phyloP scores from a whole-genome alignment of 345 rosid species.

The Populus simonii region DNA sequence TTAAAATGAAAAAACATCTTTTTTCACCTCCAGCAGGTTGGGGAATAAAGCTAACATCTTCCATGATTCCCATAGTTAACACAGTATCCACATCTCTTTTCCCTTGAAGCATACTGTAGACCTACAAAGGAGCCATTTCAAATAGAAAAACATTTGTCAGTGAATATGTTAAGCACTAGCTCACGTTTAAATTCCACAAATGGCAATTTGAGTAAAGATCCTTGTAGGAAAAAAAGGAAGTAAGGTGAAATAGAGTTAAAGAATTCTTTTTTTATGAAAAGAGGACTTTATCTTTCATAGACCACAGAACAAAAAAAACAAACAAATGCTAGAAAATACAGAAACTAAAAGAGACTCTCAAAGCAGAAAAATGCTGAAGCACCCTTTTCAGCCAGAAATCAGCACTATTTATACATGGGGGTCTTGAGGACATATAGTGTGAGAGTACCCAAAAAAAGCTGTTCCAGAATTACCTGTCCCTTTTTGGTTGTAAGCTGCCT shows the following conservation, averaged over 20 bases:
- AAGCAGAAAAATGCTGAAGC: background rate
- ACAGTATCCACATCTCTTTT: slow-evolving; percentile 91
- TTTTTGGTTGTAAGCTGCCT: slow-evolving; percentile 93
- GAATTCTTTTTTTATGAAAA: too few relatives aligned
- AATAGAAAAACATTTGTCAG: background rate
- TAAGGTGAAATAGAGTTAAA: background rate
- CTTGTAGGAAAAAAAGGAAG: background rate
- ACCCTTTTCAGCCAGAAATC: background rate
- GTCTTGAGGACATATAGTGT: background rate
- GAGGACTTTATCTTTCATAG: too few relatives aligned
- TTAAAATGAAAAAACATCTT: background rate
- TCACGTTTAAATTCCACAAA: background rate
- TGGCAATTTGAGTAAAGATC: background rate
- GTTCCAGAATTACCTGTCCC: slow-evolving; percentile 63
- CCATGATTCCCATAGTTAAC: slow-evolving; percentile 92
- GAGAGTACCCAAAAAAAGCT: background rate
- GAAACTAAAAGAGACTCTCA: background rate
- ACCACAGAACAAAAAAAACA: background rate
- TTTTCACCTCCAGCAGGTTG: slow-evolving; percentile 93
- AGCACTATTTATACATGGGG: background rate
- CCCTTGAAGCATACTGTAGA: slow-evolving; percentile 93
- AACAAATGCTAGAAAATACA: background rate
- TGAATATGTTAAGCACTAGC: background rate
- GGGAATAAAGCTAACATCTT: slow-evolving; percentile 90
- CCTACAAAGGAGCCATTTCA: slow-evolving; percentile 39